Conservation (phyloP, 768 basidiomycete genomes). For the Tylopilus felleus region DNA sequence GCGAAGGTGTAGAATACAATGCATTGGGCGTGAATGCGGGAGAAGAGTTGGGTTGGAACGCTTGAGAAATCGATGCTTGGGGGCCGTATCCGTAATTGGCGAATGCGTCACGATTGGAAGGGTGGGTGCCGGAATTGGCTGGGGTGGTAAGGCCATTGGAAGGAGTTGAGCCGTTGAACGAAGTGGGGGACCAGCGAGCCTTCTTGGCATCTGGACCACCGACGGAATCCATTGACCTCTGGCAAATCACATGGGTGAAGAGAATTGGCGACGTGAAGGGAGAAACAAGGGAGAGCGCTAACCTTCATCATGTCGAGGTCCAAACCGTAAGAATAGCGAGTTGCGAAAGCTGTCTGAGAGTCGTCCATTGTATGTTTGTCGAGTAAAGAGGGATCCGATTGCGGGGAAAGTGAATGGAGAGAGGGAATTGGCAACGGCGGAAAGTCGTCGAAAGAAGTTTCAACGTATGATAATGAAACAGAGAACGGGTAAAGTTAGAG, state of each 20-base stretch:
- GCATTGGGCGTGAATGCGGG: slow-evolving; percentile 52
- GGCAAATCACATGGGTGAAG: not conserved
- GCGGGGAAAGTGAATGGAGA: slow-evolving; percentile 36
- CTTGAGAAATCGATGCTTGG: slow-evolving; percentile 60
- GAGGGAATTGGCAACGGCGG: slow-evolving; percentile 49
- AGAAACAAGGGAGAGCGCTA: slow-evolving; percentile 12
- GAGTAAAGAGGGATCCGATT: slow-evolving; percentile 24
- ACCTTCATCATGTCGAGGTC: slow-evolving; percentile 95
- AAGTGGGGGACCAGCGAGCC: slow-evolving; percentile 82
- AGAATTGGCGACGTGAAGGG: slow-evolving; percentile 2
- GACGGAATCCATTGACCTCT: slow-evolving; percentile 85
- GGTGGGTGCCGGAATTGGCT: slow-evolving; percentile 35
- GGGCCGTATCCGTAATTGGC: slow-evolving; percentile 88
- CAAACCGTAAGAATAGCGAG: slow-evolving; percentile 72
- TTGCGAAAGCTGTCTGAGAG: slow-evolving; percentile 64
- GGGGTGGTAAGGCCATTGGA: slow-evolving; percentile 35
- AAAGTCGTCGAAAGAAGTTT: slow-evolving; percentile 36
- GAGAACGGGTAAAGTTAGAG: slow-evolving; percentile 53
- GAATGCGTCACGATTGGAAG: slow-evolving; percentile 62
- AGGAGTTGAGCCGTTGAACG: slow-evolving; percentile 35
- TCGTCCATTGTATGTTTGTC: slow-evolving; percentile 59
- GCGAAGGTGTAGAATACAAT: slow-evolving; percentile 70
- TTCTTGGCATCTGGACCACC: slow-evolving; percentile 86
- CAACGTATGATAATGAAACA: slow-evolving; percentile 42
- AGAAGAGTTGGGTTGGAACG: slow-evolving; percentile 45